phyloP scores from a whole-genome alignment of 2,329 filamentous ascomycete species.

The Penicillium sp. region DNA sequence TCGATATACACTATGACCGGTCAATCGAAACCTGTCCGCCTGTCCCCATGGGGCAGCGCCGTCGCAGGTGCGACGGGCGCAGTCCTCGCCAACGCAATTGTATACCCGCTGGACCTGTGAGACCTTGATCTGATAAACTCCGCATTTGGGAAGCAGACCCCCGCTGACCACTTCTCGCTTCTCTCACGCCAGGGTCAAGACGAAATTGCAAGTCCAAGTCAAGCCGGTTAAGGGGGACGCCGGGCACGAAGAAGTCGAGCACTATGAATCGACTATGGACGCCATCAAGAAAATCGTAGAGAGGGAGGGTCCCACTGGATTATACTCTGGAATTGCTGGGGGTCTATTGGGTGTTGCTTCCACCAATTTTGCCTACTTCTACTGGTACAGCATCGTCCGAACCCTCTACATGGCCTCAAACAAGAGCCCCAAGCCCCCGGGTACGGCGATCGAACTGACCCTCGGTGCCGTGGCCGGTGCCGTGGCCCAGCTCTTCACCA shows the following conservation, averaged over 20 bases:
- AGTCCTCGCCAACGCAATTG: conserved; percentile 87
- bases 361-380: conserved; percentile 99
- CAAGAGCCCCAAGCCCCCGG: conserved; percentile 60
- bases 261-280: conserved; percentile 85
- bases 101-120: conserved; percentile 96
- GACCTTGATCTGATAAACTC: conserved; percentile 31
- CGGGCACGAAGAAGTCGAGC: conserved; percentile 52
- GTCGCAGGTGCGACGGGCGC: conserved; percentile 89
- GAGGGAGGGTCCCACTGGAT: conserved; percentile 72
- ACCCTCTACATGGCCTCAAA: conserved; percentile 65
- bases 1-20: conserved; percentile 44
- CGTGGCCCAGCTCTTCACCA: conserved; percentile 90
- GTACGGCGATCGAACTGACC: conserved; percentile 75
- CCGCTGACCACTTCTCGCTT: conserved; percentile 17
- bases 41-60: conserved; percentile 90
- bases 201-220: conserved; percentile 89
- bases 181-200: conserved; percentile 71
- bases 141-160: neutral
- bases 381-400: conserved; percentile 92
- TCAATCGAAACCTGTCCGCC: conserved; percentile 60
- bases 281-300: conserved; percentile 79
- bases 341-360: conserved; percentile 87
- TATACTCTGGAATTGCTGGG: conserved; percentile 86
- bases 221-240: conserved; percentile 54
- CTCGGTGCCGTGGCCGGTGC: conserved; percentile 86